phyloP scores from a whole-genome alignment of 2,329 filamentous ascomycete genomes.

The Penicillium sp. region DNA sequence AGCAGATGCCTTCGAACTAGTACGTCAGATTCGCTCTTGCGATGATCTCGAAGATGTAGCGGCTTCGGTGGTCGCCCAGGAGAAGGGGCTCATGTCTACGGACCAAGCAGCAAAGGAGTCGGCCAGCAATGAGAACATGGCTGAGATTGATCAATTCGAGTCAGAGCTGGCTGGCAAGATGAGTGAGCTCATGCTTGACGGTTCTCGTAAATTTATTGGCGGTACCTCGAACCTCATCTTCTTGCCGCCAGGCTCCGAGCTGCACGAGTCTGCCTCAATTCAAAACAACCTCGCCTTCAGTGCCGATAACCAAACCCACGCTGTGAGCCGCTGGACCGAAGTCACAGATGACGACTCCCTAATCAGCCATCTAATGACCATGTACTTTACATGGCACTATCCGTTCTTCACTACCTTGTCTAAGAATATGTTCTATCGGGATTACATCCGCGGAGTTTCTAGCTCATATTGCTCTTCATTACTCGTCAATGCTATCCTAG shows the following conservation, averaged over 20 bases:
- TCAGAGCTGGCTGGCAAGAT: conserved; percentile 86
- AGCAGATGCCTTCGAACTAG: conserved; percentile 75
- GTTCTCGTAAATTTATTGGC: conserved; percentile 84
- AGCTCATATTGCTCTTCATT: conserved; percentile 83
- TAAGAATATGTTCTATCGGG: conserved; percentile 78
- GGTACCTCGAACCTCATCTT: conserved; percentile 93
- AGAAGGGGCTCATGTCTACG: conserved; percentile 47
- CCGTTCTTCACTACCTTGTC: conserved; percentile 91
- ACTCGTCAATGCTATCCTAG: conserved; percentile 89
- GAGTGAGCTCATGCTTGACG: conserved; percentile 84
- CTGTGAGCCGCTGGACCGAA: conserved; percentile 80
- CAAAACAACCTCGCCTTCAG: conserved; percentile 47
- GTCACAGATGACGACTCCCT: conserved; percentile 77
- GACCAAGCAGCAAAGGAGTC: conserved; percentile 28
- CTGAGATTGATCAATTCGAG: conserved; percentile 57
- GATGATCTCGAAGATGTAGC: conserved; percentile 68
- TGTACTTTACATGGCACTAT: conserved; percentile 99
- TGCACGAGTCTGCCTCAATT: conserved; percentile 36
- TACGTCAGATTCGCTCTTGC: conserved; percentile 83
- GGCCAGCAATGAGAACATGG: conserved; percentile 37
- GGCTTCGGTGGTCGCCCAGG: conserved; percentile 54
- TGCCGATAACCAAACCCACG: conserved; percentile 57
- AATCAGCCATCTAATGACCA: conserved; percentile 82
- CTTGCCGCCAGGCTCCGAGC: conserved; percentile 54
- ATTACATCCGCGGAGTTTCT: conserved; percentile 69